These are phyloP conservation scores for Arthrobotrys entomopaga DNA, from an alignment of 2,329 filamentous ascomycete species.

Conservation along the genomic window DNA sequence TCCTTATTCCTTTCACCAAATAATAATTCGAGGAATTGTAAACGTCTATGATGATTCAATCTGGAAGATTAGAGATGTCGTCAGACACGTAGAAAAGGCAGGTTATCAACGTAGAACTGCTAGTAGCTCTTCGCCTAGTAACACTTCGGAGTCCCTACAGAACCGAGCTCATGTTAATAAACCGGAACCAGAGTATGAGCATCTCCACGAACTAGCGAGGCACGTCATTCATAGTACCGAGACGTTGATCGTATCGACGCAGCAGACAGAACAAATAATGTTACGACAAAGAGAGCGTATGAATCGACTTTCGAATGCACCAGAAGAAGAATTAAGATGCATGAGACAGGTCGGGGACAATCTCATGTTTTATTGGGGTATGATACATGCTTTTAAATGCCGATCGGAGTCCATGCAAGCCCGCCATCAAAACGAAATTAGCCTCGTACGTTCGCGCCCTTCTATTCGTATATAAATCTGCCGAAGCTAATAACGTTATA, in stretches of 20 bases:
- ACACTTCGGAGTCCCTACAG: conserved; percentile 29
- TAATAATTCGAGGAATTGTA: conserved; percentile 28
- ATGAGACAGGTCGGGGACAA: conserved; percentile 46
- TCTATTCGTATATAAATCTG: not conserved
- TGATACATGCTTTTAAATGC: conserved; percentile 47
- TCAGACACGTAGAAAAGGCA: conserved; percentile 50
- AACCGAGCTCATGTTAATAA: conserved; percentile 16
- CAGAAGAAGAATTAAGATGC: conserved; percentile 35
- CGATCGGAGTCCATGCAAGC: conserved; percentile 47
- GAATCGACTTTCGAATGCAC: conserved; percentile 5
- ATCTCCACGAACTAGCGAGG: conserved; percentile 43
- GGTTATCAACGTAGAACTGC: conserved; percentile 18
- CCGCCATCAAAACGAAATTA: conserved; percentile 47
- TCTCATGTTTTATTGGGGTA: conserved; percentile 39
- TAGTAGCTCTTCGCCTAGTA: conserved; percentile 18
- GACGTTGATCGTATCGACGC: conserved; percentile 33
- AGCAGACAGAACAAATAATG: conserved; percentile 30
- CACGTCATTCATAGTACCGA: conserved; percentile 51
- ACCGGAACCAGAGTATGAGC: conserved; percentile 30
- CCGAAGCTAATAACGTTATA: not conserved
- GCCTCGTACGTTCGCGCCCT: conserved; percentile 8
- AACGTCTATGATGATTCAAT: conserved; percentile 44
- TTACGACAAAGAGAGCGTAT: conserved; percentile 24
- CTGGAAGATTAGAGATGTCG: conserved; percentile 43
- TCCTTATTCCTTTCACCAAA: conserved; percentile 49